Base-by-base conservation (phyloP, 495 filamentous ascomycete genomes). In the Apiosordaria backusii region DNA sequence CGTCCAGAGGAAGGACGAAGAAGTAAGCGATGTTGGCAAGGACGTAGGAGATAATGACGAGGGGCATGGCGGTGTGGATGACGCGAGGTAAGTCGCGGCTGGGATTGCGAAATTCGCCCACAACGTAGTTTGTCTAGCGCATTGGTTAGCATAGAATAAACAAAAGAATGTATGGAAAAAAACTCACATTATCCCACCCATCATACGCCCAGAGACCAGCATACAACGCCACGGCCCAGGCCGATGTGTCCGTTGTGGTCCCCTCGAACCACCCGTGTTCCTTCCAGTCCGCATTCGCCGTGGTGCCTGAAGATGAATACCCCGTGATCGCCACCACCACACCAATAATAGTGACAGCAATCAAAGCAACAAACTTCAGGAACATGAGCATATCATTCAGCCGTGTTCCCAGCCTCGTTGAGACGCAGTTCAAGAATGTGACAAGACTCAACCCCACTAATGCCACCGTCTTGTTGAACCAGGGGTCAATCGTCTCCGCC, bases 131-230 rank as follows among this genome's bases (percentile, higher is more conserved):
- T 65, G 94, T 94, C 92, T 96, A 69, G 10, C 15, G 58, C 50
- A 24, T 35, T 25, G 4, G 57, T 22, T 4, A 25, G 45, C n/a
- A 3, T 2, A 62, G 23, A 53, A 27, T 25, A 22, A 40, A 65
- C 24, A n/a, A n/a, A n/a, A 65, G 19, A 25, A 22, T 57, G 50
- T 13, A 27, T 57, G 52, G 18, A 54, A 54, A 50, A 1, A 65
- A 67, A 82, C 90, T 80, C 78, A 95, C 93, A 77, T 99, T 99
- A 74, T 99, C 95, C 95, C 95, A 99, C 21, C 95, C 95, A 72
- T 99, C 95, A 78, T 94, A 99, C 2, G 95, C 95, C 95, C 95
- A 99, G 2, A 99, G 82, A 10, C 95, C 95, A 25, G 92, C 94
- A 76, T 99, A 99, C 65, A 99, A 76, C 4, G 95, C 95, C 61